These are phyloP conservation scores for Pseudomassariella vexata DNA, from an alignment of 2,329 filamentous ascomycete genomes.

Conservation along the genomic window DNA sequence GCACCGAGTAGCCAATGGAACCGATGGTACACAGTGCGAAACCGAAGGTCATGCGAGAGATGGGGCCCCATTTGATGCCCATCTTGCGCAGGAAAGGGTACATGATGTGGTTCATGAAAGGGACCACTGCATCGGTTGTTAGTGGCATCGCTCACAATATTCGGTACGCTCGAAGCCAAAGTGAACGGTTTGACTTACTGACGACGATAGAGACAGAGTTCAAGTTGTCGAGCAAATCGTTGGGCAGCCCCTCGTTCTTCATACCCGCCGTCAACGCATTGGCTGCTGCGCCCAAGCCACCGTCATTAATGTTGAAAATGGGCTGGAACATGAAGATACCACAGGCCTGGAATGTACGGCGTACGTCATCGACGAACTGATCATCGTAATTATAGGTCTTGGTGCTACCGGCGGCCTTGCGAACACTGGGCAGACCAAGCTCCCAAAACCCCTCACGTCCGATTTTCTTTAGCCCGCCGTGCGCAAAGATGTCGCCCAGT, in stretches of 20 bases:
- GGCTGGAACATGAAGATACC: constrained; percentile 43
- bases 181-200: no score
- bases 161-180: no score
- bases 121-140: constrained; percentile 20
- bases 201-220: constrained; percentile 36
- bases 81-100: constrained; percentile 32
- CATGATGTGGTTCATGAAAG: constrained; percentile 33
- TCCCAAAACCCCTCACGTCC: constrained; percentile 44
- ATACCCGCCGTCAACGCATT: constrained; percentile 34
- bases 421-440: constrained; percentile 44
- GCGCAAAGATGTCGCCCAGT: constrained; percentile 27
- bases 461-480: constrained; percentile 20
- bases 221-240: constrained; percentile 37
- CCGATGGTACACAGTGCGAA: constrained; percentile 36
- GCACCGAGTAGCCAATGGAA: constrained; percentile 21
- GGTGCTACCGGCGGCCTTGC: constrained; percentile 31
- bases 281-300: constrained; percentile 37
- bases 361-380: constrained; percentile 56
- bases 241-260: constrained; percentile 35
- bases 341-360: constrained; percentile 46
- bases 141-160: no score
- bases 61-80: constrained; percentile 34
- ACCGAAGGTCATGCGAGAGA: constrained; percentile 38
- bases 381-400: constrained; percentile 48
- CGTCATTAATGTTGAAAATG: constrained; percentile 24